Conservation (phyloP, 306 rosid species). For the Echinosophora koreensis region DNA sequence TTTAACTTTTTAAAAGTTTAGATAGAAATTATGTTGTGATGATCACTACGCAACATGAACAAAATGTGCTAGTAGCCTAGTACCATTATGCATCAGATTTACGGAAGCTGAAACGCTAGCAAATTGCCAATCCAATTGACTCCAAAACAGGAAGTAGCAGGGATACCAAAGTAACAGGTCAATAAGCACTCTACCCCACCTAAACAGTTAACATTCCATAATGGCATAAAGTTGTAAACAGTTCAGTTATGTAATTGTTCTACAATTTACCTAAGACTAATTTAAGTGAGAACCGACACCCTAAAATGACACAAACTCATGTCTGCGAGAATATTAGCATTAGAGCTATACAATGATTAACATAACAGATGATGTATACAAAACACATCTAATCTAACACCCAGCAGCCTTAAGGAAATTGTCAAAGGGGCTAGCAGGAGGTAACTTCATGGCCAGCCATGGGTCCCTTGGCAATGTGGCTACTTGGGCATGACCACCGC, state of each 20-base stretch:
- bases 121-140: slow-evolving; percentile 39
- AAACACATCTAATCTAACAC: slow-evolving; percentile 55
- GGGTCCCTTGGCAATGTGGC: slow-evolving; percentile 54
- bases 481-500: slow-evolving; percentile 49
- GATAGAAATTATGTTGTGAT: no score
- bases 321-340: slow-evolving; percentile 28
- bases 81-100: not conserved
- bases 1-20: no score
- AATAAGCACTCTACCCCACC: slow-evolving; percentile 4
- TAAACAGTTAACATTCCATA: slow-evolving; percentile 17
- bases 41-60: no score
- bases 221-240: not conserved
- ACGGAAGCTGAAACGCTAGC: not conserved
- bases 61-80: no score
- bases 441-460: slow-evolving; percentile 79
- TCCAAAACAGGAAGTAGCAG: slow-evolving; percentile 25
- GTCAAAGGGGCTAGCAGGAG: slow-evolving; percentile 98
- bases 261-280: slow-evolving; percentile 23
- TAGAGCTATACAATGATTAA: slow-evolving; percentile 43
- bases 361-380: slow-evolving; percentile 20
- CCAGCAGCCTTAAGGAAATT: slow-evolving; percentile 98
- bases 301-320: slow-evolving; percentile 9
- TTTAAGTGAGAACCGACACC: not conserved
- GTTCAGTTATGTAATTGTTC: slow-evolving; percentile 8
- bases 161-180: not conserved